Base-by-base conservation (phyloP, 2,329 filamentous ascomycete genomes). In the Harringtonia aguacate region DNA sequence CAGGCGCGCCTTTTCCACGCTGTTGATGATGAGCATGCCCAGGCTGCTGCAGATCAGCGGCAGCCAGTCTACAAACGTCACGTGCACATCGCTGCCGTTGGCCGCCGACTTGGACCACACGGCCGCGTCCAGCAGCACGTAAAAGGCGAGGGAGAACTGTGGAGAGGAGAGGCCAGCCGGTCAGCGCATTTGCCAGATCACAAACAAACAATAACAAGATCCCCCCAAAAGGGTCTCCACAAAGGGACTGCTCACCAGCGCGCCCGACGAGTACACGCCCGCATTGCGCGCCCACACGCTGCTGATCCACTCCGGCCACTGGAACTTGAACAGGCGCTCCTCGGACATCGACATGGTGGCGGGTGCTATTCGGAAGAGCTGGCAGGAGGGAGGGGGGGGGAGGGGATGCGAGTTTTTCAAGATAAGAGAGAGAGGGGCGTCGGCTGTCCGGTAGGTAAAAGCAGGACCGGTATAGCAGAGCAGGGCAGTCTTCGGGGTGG, bases 1-100 rank as follows among this genome's bases (percentile, higher is more conserved):
- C 49, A 83, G 68, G 43, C 79, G 73, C 47, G 76, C 67, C 63
- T 83, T 81, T 64, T 82, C 77, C 50, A 81, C 77, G 52, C 70
- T 76, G 68, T 83, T 82, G 68, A 82, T 82, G 60, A 82, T 81
- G 46, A 83, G 69, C 77, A 83, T 82, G 50, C 79, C 79, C 49
- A 82, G 67, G 50, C 72, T 70, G 52, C 72, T 77, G 66, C 81
- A 82, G 60, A 82, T 72, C 52, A 83, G 70, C 41, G 79, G 78
- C 50, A 82, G 72, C 79, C 79, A 83, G 71, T 83, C 79, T 61
- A 81, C 69, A 55, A 81, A 84, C 52, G 68, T 77, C 55, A 84
- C 68, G 64, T 83, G 78, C 46, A 75, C 64, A 59, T 71, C 63
- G 44, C 75, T 79, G 47, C 68, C 72, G 65, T 83, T 83, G 51